A percentile compares a stretch with the other conserved stretches of the same genome.
phyloP scores from a whole-genome alignment of 805 yeast species.

The Candida krabiensis region DNA sequence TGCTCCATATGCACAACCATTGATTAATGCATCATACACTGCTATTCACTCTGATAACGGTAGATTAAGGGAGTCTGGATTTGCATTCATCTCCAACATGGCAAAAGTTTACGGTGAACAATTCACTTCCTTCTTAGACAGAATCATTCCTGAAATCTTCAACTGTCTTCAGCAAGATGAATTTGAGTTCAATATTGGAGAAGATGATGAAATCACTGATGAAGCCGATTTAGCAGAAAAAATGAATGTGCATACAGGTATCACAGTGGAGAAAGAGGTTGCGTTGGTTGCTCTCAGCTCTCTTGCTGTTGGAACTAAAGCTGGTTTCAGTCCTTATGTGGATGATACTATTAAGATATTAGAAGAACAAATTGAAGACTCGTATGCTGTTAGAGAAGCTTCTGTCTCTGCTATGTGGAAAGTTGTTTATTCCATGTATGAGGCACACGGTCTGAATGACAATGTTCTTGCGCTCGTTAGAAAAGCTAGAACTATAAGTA shows the following conservation, averaged over 20 bases:
- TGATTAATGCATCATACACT: constrained; percentile 82
- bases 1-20: constrained; percentile 80
- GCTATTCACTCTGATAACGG: constrained; percentile 76
- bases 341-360: constrained; percentile 65
- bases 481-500: constrained; percentile 65
- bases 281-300: constrained; percentile 91
- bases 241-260: constrained; percentile 87
- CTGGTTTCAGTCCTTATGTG: constrained; percentile 73
- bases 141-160: constrained; percentile 80
- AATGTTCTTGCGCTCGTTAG: constrained; percentile 58
- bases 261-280: constrained; percentile 92
- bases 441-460: constrained; percentile 55
- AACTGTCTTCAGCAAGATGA: constrained; percentile 86
- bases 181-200: constrained; percentile 63
- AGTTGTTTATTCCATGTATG: constrained; percentile 68
- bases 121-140: constrained; percentile 81
- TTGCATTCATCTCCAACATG: constrained; percentile 88
- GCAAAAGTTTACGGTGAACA: constrained; percentile 93
- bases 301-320: constrained; percentile 83
- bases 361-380: constrained; percentile 73
- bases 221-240: constrained; percentile 69
- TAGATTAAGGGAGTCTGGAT: constrained; percentile 91
- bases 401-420: constrained; percentile 84
- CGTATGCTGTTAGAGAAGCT: constrained; percentile 89
- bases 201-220: constrained; percentile 48